Base-by-base conservation (phyloP, 768 basidiomycete species). In the Phaffia australis region DNA sequence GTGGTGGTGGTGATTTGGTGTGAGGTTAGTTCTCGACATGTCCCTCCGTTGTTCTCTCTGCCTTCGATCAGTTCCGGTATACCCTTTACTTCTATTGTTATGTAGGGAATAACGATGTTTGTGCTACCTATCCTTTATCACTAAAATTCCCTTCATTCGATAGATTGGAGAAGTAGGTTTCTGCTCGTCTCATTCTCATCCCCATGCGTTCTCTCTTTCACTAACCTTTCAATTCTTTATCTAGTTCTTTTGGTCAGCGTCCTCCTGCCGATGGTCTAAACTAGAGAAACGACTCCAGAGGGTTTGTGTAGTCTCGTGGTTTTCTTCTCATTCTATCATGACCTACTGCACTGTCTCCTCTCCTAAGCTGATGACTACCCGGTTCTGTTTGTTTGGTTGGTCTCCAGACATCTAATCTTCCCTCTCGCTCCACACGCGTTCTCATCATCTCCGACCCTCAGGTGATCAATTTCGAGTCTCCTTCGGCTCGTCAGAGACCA, bases 391-490 rank as follows among this genome's bases (percentile, higher is more conserved):
- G 32, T 15, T 56, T 21, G 1, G 11, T 1, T n/a, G 15, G 18
- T n/a, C 55, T 16, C 21, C 49, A 63, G 46, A 25, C 47, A 1
- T 14, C 18, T 0, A 27, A 32, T 42, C 35, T 42, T 63, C 66
- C 15, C 74, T 25, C 60, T 18, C 60, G 66, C 0, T 46, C 78
- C 6, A 77, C 83, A 0, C 87, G 85, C 74, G 78, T 89, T 25
- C 83, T 95, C n/a, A 78, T 94, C 56, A 79, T 92, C 47, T 85
- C 92, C 16, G 93, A 95, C 76, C 88, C 91, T 0, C 91, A 94
- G 76, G 83, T 94, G 30, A 80, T 89, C 55, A 85, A 92, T 74
- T 80, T 81, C 56, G 79, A 81, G 54, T 88, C 88, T 3, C 91
- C 91, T 74, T 57, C 71, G 1, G 84, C 85, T 14, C 82, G 77